Conservation (phyloP, 176 grass and related monocot species). For the Luzula sylvatica region DNA sequence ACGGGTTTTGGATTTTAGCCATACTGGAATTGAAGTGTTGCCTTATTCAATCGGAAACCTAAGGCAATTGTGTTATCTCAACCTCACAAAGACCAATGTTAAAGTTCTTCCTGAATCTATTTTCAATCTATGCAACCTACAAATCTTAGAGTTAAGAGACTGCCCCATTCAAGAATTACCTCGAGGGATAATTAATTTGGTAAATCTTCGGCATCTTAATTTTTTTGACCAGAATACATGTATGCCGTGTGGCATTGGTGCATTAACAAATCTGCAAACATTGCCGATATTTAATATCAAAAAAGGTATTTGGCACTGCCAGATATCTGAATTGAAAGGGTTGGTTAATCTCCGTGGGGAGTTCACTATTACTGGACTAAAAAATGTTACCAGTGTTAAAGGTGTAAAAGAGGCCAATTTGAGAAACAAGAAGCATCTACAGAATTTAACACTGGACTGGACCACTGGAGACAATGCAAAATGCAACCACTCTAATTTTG, state of each 20-base stretch:
- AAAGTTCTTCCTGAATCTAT: slow-evolving; percentile 13
- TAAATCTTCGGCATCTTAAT: slow-evolving; percentile 4
- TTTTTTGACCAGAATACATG: neutral
- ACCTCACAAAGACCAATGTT: neutral
- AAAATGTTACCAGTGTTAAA: neutral
- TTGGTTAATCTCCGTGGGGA: slow-evolving; percentile 19
- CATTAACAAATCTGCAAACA: slow-evolving; percentile 11
- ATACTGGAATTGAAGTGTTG: neutral
- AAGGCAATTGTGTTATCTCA: slow-evolving; percentile 16
- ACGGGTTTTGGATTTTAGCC: slow-evolving; percentile 7
- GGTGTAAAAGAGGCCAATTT: slow-evolving; percentile 6
- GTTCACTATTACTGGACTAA: slow-evolving; percentile 13
- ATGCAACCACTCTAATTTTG: neutral
- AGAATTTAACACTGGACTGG: slow-evolving; percentile 7
- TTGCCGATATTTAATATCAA: slow-evolving; percentile 1
- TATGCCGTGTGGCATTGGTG: slow-evolving; percentile 12
- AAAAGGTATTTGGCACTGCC: neutral
- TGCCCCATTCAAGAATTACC: neutral
- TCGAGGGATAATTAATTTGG: neutral
- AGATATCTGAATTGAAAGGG: slow-evolving; percentile 10
- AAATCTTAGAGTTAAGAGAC: neutral
- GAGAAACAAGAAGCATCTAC: slow-evolving; percentile 6
- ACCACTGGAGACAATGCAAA: neutral
- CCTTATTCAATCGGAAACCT: slow-evolving; percentile 1
- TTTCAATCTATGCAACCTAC: slow-evolving; percentile 15